A percentile compares a stretch with the other conserved stretches of the same genome.
Evolutionary conservation across 345 rosid genomes (phyloP).

Genomic region (Aurinia saxatilis): DNA sequence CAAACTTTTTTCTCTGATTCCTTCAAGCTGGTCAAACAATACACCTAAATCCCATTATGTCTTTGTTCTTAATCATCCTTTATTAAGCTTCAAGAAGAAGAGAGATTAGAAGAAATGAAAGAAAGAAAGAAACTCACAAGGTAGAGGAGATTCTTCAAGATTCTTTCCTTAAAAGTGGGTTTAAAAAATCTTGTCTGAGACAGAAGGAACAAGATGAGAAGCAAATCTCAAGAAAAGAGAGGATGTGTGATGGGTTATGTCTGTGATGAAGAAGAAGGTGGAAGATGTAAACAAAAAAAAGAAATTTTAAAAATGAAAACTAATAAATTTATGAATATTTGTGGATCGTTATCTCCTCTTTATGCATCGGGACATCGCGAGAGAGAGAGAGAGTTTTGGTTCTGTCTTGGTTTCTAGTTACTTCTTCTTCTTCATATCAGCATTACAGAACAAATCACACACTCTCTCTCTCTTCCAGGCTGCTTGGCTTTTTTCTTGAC

Average conservation of each 20-base stretch:
- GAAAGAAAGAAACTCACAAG: conserved; percentile 26
- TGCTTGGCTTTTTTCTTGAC: conserved; percentile 7
- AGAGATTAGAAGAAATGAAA: background rate
- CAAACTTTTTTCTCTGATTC: conserved; percentile 34
- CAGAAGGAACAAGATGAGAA: conserved; percentile 25
- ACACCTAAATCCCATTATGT: conserved; percentile 11
- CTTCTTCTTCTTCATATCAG: too few relatives aligned
- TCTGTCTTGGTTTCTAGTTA: background rate
- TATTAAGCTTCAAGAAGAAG: conserved; percentile 1
- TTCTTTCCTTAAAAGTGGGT: conserved; percentile 22
- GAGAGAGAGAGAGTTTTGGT: background rate
- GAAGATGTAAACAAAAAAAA: background rate
- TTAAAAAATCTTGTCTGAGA: conserved; percentile 20
- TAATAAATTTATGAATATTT: background rate
- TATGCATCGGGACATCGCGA: conserved; percentile 17
- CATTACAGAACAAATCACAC: conserved; percentile 10
- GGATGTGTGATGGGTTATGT: conserved; percentile 13
- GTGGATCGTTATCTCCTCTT: conserved; percentile 25
- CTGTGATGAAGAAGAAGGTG: conserved; percentile 1
- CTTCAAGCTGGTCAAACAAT: conserved; percentile 20
- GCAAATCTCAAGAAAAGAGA: conserved; percentile 9
- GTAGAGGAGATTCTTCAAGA: conserved; percentile 32
- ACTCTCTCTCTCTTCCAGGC: conserved; percentile 23
- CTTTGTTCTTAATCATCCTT: conserved; percentile 7
- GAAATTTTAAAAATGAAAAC: background rate